Percentiles rank a stretch among this genome's conserved stretches.
phyloP scores from a whole-genome alignment of 768 basidiomycete genomes.

The Trametes cinnabarina region DNA sequence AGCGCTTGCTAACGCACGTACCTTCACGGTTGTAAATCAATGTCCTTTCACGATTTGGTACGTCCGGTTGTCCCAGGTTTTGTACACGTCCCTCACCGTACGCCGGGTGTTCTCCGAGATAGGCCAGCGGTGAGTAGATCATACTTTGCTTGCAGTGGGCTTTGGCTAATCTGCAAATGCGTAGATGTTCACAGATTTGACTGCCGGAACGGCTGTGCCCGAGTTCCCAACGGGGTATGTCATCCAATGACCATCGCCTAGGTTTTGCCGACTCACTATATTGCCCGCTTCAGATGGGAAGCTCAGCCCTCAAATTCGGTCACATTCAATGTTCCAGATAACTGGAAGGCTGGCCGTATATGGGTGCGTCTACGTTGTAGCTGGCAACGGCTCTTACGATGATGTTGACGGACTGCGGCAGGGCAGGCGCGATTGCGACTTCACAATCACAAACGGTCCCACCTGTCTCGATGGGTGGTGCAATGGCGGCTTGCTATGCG shows the following conservation, averaged over 20 bases:
- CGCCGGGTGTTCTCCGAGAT: neutral
- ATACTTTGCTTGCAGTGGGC: neutral
- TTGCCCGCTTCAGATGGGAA: slow-evolving; percentile 30
- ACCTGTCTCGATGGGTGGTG: slow-evolving; percentile 64
- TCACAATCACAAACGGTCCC: slow-evolving; percentile 46
- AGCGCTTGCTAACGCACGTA: slow-evolving; percentile 45
- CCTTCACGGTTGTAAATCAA: slow-evolving; percentile 57
- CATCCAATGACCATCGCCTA: neutral
- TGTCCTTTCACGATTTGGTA: slow-evolving; percentile 73
- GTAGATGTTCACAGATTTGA: slow-evolving; percentile 60
- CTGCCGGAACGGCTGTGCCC: slow-evolving; percentile 48
- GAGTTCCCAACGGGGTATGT: slow-evolving; percentile 44
- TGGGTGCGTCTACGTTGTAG: slow-evolving; percentile 41
- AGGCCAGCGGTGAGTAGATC: slow-evolving; percentile 45
- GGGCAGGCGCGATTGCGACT: slow-evolving; percentile 49
- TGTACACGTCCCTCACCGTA: too few relatives aligned
- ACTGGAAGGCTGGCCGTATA: slow-evolving; percentile 65
- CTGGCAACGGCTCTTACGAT: too few relatives aligned
- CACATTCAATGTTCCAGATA: slow-evolving; percentile 54
- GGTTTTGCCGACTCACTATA: neutral
- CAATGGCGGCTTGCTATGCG: slow-evolving; percentile 65
- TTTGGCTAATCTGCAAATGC: neutral
- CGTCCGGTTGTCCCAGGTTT: slow-evolving; percentile 7
- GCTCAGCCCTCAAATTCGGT: slow-evolving; percentile 38
- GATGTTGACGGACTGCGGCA: too few relatives aligned